Evolutionary conservation across 2,329 filamentous ascomycete genomes (phyloP).

Genomic region (Beauveria bassiana): DNA sequence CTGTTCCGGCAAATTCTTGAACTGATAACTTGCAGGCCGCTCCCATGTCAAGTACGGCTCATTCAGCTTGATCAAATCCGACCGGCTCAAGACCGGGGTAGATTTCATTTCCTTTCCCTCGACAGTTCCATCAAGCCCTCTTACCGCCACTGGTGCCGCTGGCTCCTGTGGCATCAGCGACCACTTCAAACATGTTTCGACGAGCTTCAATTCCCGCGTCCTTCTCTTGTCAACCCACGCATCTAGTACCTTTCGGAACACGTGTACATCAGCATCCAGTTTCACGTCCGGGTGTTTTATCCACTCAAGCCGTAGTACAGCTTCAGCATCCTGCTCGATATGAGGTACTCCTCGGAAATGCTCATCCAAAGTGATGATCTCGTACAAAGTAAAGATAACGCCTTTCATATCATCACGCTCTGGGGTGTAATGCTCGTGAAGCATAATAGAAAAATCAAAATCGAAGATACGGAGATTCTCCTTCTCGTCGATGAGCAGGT

Average conservation of each 20-base stretch:
- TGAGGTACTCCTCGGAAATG: slow-evolving; percentile 17
- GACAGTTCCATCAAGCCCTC: not conserved
- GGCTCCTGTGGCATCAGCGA: slow-evolving; percentile 12
- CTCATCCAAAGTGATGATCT: slow-evolving; percentile 28
- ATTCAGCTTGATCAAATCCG: not conserved
- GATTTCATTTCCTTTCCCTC: slow-evolving; percentile 2
- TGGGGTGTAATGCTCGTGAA: slow-evolving; percentile 16
- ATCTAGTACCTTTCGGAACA: slow-evolving; percentile 13
- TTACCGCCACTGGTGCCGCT: slow-evolving; percentile 1
- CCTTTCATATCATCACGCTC: slow-evolving; percentile 26
- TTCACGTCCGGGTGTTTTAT: slow-evolving; percentile 23
- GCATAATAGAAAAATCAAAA: slow-evolving; percentile 24
- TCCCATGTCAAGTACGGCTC: slow-evolving; percentile 6
- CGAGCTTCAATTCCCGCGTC: slow-evolving; percentile 5
- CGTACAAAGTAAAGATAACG: slow-evolving; percentile 28
- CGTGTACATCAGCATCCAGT: slow-evolving; percentile 22
- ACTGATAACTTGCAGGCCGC: slow-evolving; percentile 6
- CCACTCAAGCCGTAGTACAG: slow-evolving; percentile 19
- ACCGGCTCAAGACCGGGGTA: slow-evolving; percentile 1
- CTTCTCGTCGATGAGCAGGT: slow-evolving; percentile 27
- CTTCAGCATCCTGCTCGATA: slow-evolving; percentile 18
- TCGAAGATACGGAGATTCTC: slow-evolving; percentile 30
- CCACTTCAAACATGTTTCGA: slow-evolving; percentile 12
- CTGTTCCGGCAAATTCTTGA: not conserved
- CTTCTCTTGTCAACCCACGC: slow-evolving; percentile 17